phyloP scores from a whole-genome alignment of 306 rosid species.

The Heteromeles arbutifolia region DNA sequence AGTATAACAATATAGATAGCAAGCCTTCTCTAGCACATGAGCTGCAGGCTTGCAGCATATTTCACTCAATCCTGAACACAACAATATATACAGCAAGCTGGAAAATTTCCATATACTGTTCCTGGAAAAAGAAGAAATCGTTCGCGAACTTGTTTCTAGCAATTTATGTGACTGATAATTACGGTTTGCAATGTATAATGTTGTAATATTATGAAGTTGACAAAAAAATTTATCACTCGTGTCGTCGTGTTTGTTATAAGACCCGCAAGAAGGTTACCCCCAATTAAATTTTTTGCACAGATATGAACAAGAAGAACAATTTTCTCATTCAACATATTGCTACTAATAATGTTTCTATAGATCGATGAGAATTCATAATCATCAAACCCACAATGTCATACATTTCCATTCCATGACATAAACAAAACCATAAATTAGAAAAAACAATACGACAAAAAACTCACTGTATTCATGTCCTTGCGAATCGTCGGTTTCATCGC shows the following conservation, averaged over 20 bases:
- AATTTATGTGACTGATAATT: background rate
- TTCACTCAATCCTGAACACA: no score
- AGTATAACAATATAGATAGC: slow-evolving; percentile 13
- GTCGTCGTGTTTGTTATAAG: background rate
- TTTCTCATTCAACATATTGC: background rate
- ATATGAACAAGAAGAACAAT: background rate
- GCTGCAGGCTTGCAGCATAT: background rate
- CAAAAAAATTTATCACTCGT: background rate
- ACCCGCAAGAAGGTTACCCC: background rate
- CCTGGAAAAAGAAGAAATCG: background rate
- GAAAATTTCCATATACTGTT: background rate
- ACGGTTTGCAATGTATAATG: background rate
- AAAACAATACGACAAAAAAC: background rate
- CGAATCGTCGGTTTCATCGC: background rate
- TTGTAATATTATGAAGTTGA: background rate
- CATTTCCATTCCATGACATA: background rate
- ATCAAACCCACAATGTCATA: background rate
- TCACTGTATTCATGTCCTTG: background rate
- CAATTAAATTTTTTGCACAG: background rate
- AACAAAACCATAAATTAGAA: background rate
- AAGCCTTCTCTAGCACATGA: background rate
- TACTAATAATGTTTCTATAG: no score
- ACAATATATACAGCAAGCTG: background rate
- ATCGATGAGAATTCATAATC: background rate
- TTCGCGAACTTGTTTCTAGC: background rate